Base-by-base conservation (phyloP, 371 early-diverging fungal species). In the Nosema muscidifuracis region DNA sequence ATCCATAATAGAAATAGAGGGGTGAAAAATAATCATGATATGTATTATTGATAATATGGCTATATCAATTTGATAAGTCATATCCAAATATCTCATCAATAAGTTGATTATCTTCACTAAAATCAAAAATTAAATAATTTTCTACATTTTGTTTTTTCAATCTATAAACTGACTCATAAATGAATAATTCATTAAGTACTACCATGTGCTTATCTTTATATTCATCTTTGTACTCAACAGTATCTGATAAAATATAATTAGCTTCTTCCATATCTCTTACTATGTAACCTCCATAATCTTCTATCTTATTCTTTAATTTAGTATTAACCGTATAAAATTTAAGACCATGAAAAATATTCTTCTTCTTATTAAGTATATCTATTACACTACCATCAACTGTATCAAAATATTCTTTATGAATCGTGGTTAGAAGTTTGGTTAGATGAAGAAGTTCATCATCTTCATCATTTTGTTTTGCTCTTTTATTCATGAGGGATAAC, bases 371-470 rank as follows among this genome's bases (percentile, higher is more conserved):
- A 6, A 76, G 57, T 36, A 76, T 76, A 10, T 63, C 55, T 15
- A 44, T 72, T 16, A 64, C 62, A 50, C 24, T 42, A 50, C 58
- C 47, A 12, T 61, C 20, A 22, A 10, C 18, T 0, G 13, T 30
- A 24, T n/a, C 20, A 34, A 70, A 76, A 62, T 61, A 76, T 57
- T 71, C 67, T 31, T 44, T 62, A 57, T 76, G 76, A 3, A 76
- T 65, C 13, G 55, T 31, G 2, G 64, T 16, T 15, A 76, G 55
- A 4, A 65, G 18, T 0, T 42, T 33, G 0, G 71, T 43, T 1
- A 43, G 30, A 24, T 20, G 31, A 44, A 33, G 24, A 2, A 43
- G 18, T 24, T 63, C 47, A n/a, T 36, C 30, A 24, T 71, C 55
- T 55, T 36, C 31, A 34, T 56, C 56, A 53, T 34, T 20, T 50